These are phyloP conservation scores for Lactifluus pinguis DNA, from an alignment of 768 basidiomycete species.

Conservation along the genomic window DNA sequence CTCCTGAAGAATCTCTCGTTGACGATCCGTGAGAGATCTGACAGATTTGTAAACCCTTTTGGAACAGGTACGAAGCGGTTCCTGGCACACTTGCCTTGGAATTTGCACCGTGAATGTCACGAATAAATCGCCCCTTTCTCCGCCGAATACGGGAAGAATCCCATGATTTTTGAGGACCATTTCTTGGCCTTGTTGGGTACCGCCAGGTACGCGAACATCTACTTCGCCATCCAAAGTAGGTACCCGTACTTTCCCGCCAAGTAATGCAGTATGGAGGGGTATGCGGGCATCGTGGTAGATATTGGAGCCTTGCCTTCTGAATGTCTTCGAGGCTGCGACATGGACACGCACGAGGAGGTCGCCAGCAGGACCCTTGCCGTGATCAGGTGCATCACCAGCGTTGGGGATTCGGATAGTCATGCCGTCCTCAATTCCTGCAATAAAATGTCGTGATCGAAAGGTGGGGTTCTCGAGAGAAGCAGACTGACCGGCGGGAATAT, in stretches of 20 bases:
- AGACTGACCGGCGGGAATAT: slow-evolving; percentile 74
- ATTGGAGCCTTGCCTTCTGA: slow-evolving; percentile 86
- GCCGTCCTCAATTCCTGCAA: slow-evolving; percentile 84
- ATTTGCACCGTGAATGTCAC: slow-evolving; percentile 82
- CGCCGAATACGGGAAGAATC: slow-evolving; percentile 50
- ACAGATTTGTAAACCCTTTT: slow-evolving; percentile 6
- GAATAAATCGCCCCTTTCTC: slow-evolving; percentile 74
- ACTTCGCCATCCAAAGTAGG: slow-evolving; percentile 95
- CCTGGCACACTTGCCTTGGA: slow-evolving; percentile 60
- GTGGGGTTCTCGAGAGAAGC: background rate
- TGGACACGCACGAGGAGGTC: slow-evolving; percentile 83
- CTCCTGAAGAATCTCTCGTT: slow-evolving; percentile 79
- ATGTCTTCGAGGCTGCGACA: slow-evolving; percentile 74
- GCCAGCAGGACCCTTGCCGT: slow-evolving; percentile 68
- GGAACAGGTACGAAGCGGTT: slow-evolving; percentile 2
- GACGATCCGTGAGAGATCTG: slow-evolving; percentile 75
- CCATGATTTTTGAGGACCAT: slow-evolving; percentile 90
- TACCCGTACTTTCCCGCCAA: slow-evolving; percentile 89
- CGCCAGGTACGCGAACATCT: slow-evolving; percentile 83
- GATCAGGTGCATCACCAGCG: slow-evolving; percentile 76
- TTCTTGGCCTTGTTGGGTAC: slow-evolving; percentile 96
- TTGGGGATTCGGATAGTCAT: slow-evolving; percentile 80
- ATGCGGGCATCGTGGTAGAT: slow-evolving; percentile 85
- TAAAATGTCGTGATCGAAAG: slow-evolving; percentile 1
- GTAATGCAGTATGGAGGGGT: slow-evolving; percentile 81